Base-by-base conservation (phyloP, 352 stramenopile genomes). In the Phytophthora foliorum region DNA sequence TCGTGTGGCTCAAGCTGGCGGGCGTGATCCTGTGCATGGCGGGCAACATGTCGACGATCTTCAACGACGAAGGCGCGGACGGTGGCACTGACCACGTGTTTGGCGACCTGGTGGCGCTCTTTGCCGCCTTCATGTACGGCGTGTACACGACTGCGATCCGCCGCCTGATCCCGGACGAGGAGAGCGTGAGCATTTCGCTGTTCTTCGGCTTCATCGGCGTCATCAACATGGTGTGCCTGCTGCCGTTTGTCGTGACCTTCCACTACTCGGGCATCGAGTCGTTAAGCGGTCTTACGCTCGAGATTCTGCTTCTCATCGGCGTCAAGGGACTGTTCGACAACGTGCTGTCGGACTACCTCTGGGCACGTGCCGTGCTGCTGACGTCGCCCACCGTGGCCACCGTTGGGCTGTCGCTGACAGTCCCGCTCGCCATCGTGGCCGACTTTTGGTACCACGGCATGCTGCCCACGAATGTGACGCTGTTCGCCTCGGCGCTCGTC, bases 351-450 rank as follows among this genome's bases (percentile, higher is more conserved):
- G 96, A 99, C 72, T 98, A 98, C 63, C 79, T 99, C 11, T 99
- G 96, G 96, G 96, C 96, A 3, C 79, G 93, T 34, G 87, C 96
- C 4, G 94, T 99, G 31, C 72, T 99, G 38, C 88, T 99, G 44
- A 99, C 96, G 29, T 98, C 89, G 16, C 94, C 97, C 22, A 99
- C 97, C 5, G 93, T 99, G 24, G 97, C 97, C 14, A 98, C 96
- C 1, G 95, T 99, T 21, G 96, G 95, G 19, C 88, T 99, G 42
- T 97, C 93, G 29, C 86, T 99, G 31, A 99, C 97, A 7, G 98
- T 99, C 22, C 97, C 97, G 19, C 79, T 99, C 60, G 97, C 97
- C 9, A 98, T 99, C 69, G 38, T 93, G 21, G 90, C 91, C 56
- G 97, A 99, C 75, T 88, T 79, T 64, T 78, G 89, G 45, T 80